phyloP scores from a whole-genome alignment of 345 rosid species.

The Melastoma malabathricum region DNA sequence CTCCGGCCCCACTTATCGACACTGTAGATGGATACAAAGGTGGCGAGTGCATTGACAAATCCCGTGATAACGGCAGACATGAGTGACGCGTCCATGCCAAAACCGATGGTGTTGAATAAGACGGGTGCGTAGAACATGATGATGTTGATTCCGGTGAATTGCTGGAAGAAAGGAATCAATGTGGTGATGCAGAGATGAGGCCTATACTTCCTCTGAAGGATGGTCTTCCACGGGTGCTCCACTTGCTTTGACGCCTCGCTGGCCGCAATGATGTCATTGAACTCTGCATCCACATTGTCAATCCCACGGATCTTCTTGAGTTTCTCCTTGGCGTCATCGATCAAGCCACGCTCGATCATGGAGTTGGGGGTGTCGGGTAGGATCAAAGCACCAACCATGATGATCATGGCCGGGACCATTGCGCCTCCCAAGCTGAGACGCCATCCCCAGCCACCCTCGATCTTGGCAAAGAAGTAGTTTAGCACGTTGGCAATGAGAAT shows the following conservation, averaged over 20 bases:
- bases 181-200: constrained; percentile 5
- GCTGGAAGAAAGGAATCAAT: constrained; percentile 20
- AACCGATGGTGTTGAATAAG: constrained; percentile 33
- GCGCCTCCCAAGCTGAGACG: too few species aligned
- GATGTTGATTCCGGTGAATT: constrained; percentile 33
- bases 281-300: constrained; percentile 16
- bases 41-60: neutral
- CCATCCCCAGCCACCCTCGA: too few species aligned
- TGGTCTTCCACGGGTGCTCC: constrained; percentile 17
- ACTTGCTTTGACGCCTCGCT: constrained; percentile 19
- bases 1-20: neutral
- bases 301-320: too few species aligned
- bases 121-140: constrained; percentile 42
- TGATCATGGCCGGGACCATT: too few species aligned
- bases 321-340: too few species aligned
- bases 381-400: too few species aligned
- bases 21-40: constrained; percentile 1
- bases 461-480: too few species aligned
- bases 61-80: constrained; percentile 31
- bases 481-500: too few species aligned
- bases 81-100: constrained; percentile 8
- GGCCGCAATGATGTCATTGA: constrained; percentile 17
- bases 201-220: too few species aligned
- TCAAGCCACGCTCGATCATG: too few species aligned
- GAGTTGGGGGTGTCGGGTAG: too few species aligned